phyloP scores from a whole-genome alignment of 805 yeast species.

The Metschnikowia continentalis region DNA sequence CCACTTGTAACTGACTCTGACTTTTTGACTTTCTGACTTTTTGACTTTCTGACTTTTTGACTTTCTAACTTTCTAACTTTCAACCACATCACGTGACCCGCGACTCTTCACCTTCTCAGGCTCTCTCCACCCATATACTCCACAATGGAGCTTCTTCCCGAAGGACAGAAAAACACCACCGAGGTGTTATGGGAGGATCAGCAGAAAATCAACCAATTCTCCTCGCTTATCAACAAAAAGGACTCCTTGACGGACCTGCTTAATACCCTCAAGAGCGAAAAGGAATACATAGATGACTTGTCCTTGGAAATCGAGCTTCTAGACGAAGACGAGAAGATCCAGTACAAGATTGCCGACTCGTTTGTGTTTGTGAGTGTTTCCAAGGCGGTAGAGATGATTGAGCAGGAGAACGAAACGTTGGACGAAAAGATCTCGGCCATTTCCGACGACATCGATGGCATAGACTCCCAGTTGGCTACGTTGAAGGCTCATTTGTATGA shows the following conservation, averaged over 20 bases:
- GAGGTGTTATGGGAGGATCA: constrained; percentile 85
- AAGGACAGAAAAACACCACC: constrained; percentile 49
- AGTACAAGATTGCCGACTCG: constrained; percentile 77
- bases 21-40: no score
- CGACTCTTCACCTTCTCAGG: no score
- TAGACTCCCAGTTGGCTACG: constrained; percentile 51
- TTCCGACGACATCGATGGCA: constrained; percentile 44
- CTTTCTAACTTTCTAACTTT: no score
- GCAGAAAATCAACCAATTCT: constrained; percentile 81
- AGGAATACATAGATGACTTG: constrained; percentile 85
- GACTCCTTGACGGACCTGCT: constrained; percentile 53
- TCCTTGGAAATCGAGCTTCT: constrained; percentile 79
- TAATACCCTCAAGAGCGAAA: constrained; percentile 54
- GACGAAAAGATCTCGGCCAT: constrained; percentile 46
- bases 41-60: no score
- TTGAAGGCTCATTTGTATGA: constrained; percentile 77
- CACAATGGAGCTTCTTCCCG: constrained; percentile 47
- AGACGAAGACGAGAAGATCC: constrained; percentile 66
- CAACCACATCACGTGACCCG: background rate
- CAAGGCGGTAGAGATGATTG: constrained; percentile 66
- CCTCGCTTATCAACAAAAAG: constrained; percentile 71
- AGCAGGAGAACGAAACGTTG: constrained; percentile 52
- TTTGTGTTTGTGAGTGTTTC: constrained; percentile 67
- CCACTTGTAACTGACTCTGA: no score
- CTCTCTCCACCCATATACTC: background rate